Evolutionary conservation across 441 rosid genomes (phyloP).

Genomic region (Mallotus repandus): DNA sequence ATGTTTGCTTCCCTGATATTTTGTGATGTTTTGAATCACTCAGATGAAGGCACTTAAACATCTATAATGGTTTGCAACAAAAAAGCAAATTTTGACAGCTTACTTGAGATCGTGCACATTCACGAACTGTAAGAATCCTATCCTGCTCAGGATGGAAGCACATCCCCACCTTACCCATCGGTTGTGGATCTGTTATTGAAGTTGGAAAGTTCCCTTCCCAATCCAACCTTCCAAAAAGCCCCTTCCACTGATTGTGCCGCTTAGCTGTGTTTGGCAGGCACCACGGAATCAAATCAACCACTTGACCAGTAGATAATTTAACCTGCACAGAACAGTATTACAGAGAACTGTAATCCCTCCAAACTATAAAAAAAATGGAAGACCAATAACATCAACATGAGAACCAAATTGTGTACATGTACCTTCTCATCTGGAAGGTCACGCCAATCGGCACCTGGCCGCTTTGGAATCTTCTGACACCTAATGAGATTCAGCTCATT

Average conservation of each 20-base stretch:
- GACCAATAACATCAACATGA: not conserved
- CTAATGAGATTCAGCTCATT: constrained; percentile 72
- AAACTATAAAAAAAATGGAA: not conserved
- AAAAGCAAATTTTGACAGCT: constrained; percentile 4
- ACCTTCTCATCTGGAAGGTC: constrained; percentile 78
- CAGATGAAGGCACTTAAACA: not conserved
- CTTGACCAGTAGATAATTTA: constrained; percentile 55
- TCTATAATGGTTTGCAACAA: not conserved
- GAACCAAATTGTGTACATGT: constrained; percentile 32
- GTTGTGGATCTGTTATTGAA: constrained; percentile 84
- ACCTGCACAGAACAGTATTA: constrained; percentile 41
- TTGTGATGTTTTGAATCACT: not conserved
- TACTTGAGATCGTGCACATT: constrained; percentile 92
- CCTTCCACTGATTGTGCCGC: constrained; percentile 86
- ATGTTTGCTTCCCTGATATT: not conserved
- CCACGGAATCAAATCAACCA: constrained; percentile 67
- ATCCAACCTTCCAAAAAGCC: constrained; percentile 81
- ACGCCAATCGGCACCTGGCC: constrained; percentile 94
- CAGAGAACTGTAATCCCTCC: not conserved
- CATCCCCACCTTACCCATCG: constrained; percentile 92
- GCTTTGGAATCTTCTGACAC: constrained; percentile 69
- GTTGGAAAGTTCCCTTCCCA: constrained; percentile 97
- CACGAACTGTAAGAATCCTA: constrained; percentile 80
- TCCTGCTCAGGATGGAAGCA: constrained; percentile 95
- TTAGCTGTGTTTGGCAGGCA: constrained; percentile 78